phyloP scores from a whole-genome alignment of 768 basidiomycete species.

The Termitomyces sp. region DNA sequence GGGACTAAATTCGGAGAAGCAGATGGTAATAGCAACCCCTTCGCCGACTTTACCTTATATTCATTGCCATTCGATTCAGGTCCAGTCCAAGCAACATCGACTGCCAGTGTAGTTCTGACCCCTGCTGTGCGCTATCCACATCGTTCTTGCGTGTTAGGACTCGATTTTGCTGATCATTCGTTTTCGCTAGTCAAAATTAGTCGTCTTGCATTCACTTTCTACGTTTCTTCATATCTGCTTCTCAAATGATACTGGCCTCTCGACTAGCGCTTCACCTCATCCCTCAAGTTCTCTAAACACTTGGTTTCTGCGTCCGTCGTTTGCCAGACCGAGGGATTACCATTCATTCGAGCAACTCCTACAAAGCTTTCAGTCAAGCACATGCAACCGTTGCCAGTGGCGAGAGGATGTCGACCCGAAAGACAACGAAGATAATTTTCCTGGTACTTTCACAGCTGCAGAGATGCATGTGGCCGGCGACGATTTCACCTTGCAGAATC shows the following conservation, averaged over 20 bases:
- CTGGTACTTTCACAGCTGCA: conserved; percentile 15
- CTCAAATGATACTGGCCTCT: conserved; percentile 19
- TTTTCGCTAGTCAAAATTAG: conserved; percentile 62
- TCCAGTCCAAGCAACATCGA: conserved; percentile 48
- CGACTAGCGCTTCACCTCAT: conserved; percentile 2
- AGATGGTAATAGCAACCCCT: conserved; percentile 37
- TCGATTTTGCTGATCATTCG: not conserved
- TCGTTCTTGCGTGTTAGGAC: not conserved
- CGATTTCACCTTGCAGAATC: conserved; percentile 3
- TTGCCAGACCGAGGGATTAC: conserved; percentile 49
- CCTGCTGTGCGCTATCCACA: conserved; percentile 45
- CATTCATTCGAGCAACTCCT: conserved; percentile 49
- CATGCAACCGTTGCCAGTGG: conserved; percentile 25
- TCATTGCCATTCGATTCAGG: conserved; percentile 20
- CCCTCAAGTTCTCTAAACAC: conserved; percentile 30
- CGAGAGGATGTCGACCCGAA: conserved; percentile 30
- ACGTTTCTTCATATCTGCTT: conserved; percentile 57
- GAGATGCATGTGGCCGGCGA: not conserved
- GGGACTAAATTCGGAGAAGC: conserved; percentile 58
- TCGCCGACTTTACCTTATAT: not conserved
- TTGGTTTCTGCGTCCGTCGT: conserved; percentile 67
- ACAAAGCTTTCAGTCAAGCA: conserved; percentile 17
- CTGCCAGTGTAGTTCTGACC: conserved; percentile 63
- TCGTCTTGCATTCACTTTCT: conserved; percentile 70
- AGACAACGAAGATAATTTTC: conserved; percentile 32